phyloP scores from a whole-genome alignment of 371 early-diverging fungal species.

The Apophysomyces sp. region DNA sequence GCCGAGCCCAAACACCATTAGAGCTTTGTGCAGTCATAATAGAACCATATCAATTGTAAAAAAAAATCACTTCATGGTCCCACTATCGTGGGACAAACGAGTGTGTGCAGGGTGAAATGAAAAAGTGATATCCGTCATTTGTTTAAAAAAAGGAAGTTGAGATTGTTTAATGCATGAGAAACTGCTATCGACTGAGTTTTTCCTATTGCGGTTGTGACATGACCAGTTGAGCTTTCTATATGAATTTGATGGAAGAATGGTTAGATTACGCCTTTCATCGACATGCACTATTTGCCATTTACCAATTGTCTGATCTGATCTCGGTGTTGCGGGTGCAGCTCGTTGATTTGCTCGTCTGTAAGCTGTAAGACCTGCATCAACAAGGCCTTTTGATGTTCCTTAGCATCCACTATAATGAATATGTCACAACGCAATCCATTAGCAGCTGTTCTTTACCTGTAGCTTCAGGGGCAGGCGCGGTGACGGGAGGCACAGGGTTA shows the following conservation, averaged over 20 bases:
- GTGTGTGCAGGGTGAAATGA: neutral
- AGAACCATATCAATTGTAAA: neutral
- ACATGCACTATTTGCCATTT: constrained; percentile 7
- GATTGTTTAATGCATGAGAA: neutral
- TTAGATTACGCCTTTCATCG: neutral
- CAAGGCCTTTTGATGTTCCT: constrained; percentile 49
- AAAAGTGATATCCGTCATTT: neutral
- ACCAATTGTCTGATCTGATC: constrained; percentile 57
- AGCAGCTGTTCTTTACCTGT: neutral
- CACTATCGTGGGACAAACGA: neutral
- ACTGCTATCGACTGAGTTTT: neutral
- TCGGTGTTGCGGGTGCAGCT: constrained; percentile 51
- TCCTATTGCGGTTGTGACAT: neutral
- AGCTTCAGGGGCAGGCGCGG: constrained; percentile 1
- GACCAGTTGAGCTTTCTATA: neutral
- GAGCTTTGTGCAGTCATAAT: constrained; percentile 2
- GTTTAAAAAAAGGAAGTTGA: neutral
- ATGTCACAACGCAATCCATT: neutral
- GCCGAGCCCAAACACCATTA: constrained; percentile 45
- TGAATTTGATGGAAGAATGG: too few relatives aligned
- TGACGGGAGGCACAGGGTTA: constrained; percentile 11
- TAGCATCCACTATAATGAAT: constrained; percentile 21
- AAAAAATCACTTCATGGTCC: neutral
- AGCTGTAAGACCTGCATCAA: constrained; percentile 55
- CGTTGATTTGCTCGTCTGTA: constrained; percentile 54